Conservation (phyloP, 441 rosid genomes). For the Theobroma grandiflorum region DNA sequence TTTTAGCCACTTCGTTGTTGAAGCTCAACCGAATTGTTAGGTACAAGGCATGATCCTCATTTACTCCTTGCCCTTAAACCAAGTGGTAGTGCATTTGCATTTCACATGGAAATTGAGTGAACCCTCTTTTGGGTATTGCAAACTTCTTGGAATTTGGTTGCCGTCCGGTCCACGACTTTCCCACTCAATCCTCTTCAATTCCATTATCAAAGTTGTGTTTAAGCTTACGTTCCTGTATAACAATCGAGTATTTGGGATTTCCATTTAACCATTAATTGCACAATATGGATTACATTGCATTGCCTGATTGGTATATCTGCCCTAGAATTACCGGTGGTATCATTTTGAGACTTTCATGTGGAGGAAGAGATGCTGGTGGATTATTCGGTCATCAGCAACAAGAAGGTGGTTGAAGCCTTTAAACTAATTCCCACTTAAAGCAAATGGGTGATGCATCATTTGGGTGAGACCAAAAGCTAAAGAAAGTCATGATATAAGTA, state of each 20-base stretch:
- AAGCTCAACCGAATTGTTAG: not conserved
- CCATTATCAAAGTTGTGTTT: not conserved
- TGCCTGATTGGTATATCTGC: not conserved
- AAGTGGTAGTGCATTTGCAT: not conserved
- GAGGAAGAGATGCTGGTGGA: not conserved
- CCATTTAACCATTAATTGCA: not conserved
- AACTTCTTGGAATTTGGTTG: not conserved
- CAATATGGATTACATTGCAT: not conserved
- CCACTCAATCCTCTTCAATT: not conserved
- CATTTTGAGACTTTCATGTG: not conserved
- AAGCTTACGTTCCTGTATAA: not conserved
- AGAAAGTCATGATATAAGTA: slow-evolving; percentile 2
- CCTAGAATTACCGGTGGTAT: not conserved
- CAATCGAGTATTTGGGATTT: not conserved
- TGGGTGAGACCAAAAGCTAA: slow-evolving; percentile 14
- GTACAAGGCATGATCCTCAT: not conserved
- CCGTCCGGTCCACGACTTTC: not conserved
- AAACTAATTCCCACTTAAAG: not conserved
- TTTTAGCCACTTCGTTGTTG: not conserved
- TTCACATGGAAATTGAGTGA: not conserved
- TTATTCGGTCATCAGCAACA: not conserved
- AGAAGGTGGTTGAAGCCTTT: not conserved
- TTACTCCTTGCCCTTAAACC: not conserved
- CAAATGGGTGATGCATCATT: slow-evolving; percentile 20
- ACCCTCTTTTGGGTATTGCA: not conserved